Evolutionary conservation across 805 yeast genomes (phyloP), one percentile per base, ranked within the genome.

Genomic region (Nadsonia fulvescens): DNA sequence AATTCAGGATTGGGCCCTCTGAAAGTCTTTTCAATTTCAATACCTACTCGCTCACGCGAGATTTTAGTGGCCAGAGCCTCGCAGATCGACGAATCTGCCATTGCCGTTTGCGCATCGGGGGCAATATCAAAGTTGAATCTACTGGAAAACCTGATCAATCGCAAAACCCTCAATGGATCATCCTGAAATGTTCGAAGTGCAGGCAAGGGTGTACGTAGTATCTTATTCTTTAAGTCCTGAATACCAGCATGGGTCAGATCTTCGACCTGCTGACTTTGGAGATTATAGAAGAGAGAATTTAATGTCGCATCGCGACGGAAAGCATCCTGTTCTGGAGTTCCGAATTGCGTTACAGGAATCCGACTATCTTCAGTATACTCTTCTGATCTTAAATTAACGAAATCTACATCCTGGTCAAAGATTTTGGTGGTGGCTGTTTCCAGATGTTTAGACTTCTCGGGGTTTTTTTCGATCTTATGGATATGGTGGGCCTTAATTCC

Each of bases 401-500:
- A 81, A 52, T 89, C 99, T 28, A 89, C 66, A 40, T 81, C 93
- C n/a, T 74, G 46, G 1, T 72, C 91, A 42, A 63, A 78, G 7
- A 89, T 49, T 40, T 70, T 76, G 1, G 94, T 82, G 3, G 95
- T 89, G 21, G 95, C 91, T 1, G 99, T 91, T 41, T 89, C 99
- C 38, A 89, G 54, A 54, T 89, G 99, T 52, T 89, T 91, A 2
- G 93, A 76, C 47, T 83, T 86, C 35, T 78, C 95, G 1, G 98
- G 98, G 48, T 91, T 89, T 46, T 72, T 71, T 33, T 77, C 82
- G 34, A 89, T 82, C 31, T 73, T 77, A 44, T 83, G 93, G 17
- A 79, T 61, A 6, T 53, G 44, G 6, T 26, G 23, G n/a, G 32
- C 33, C 18, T 18, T 27, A 15, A 31, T 38, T 21, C 40, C 46